Evolutionary conservation across 768 basidiomycete species (phyloP).

Genomic region (Sarcomyxa edulis): DNA sequence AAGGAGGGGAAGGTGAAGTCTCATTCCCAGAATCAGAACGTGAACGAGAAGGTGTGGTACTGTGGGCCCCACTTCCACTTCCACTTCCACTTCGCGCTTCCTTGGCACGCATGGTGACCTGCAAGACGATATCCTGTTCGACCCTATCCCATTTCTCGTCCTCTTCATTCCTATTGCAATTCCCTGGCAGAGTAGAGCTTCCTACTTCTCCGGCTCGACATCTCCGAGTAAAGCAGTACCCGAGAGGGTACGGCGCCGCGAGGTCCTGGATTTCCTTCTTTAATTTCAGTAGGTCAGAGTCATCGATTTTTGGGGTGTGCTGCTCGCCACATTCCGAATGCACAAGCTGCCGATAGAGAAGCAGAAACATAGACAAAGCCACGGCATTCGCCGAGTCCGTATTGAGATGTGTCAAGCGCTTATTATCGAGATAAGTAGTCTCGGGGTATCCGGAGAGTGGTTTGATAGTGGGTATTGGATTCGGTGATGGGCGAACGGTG

Average conservation of each 20-base stretch:
- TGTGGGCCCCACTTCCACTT: slow-evolving; percentile 3
- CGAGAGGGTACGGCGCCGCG: slow-evolving; percentile 55
- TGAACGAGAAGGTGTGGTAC: slow-evolving; percentile 7
- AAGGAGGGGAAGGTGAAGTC: slow-evolving; percentile 18
- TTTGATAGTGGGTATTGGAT: slow-evolving; percentile 16
- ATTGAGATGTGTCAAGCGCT: slow-evolving; percentile 60
- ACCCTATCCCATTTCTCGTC: slow-evolving; percentile 46
- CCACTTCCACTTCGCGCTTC: slow-evolving; percentile 34
- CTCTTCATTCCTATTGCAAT: slow-evolving; percentile 32
- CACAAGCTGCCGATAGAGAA: slow-evolving; percentile 75
- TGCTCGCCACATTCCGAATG: slow-evolving; percentile 37
- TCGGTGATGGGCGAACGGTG: slow-evolving; percentile 18
- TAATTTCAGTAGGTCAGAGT: slow-evolving; percentile 50
- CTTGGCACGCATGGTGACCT: slow-evolving; percentile 67
- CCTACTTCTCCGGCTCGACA: slow-evolving; percentile 17
- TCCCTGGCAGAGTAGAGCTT: slow-evolving; percentile 13
- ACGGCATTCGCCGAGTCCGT: slow-evolving; percentile 72
- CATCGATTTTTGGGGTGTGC: slow-evolving; percentile 35
- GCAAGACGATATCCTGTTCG: slow-evolving; percentile 66
- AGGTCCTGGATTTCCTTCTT: slow-evolving; percentile 77
- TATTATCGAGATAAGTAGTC: slow-evolving; percentile 75
- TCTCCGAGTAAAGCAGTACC: slow-evolving; percentile 45
- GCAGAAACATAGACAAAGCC: slow-evolving; percentile 72
- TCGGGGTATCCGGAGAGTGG: slow-evolving; percentile 57
- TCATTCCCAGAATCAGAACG: slow-evolving; percentile 12